A percentile compares a stretch with the other conserved stretches of the same genome.
phyloP scores from a whole-genome alignment of 805 yeast species.

The Saccharomycopsis olivae region DNA sequence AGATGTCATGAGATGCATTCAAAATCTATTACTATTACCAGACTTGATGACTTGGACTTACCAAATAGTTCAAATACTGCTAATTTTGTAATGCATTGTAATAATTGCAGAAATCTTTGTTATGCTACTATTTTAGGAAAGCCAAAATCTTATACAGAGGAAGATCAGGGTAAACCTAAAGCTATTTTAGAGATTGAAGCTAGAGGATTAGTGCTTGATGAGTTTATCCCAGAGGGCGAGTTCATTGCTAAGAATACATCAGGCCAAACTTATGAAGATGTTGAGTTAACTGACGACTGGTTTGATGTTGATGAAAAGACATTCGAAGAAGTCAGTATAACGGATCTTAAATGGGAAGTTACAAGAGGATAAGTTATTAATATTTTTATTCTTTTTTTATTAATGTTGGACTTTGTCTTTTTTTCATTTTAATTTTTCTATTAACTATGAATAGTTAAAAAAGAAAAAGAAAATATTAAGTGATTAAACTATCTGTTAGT shows the following conservation, averaged over 20 bases:
- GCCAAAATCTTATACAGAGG: slow-evolving; percentile 25
- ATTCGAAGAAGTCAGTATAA: slow-evolving; percentile 68
- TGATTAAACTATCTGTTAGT: too few relatives aligned
- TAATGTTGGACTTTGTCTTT: too few relatives aligned
- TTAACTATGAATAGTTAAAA: too few relatives aligned
- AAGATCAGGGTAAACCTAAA: slow-evolving; percentile 33
- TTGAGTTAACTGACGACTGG: slow-evolving; percentile 71
- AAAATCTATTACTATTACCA: slow-evolving; percentile 58
- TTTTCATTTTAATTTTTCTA: too few relatives aligned
- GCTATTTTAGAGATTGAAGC: slow-evolving; percentile 63
- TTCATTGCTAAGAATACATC: slow-evolving; percentile 46
- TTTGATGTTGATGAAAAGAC: slow-evolving; percentile 89
- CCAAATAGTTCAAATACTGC: slow-evolving; percentile 75
- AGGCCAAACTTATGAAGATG: slow-evolving; percentile 43
- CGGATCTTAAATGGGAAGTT: slow-evolving; percentile 62
- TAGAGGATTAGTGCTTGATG: slow-evolving; percentile 69
- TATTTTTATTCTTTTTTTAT: background rate
- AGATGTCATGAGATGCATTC: slow-evolving; percentile 70
- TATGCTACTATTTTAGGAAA: slow-evolving; percentile 21
- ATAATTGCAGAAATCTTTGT: slow-evolving; percentile 37
- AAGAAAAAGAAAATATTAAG: too few relatives aligned
- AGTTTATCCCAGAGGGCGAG: slow-evolving; percentile 57
- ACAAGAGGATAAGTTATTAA: slow-evolving; percentile 17
- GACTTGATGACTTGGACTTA: slow-evolving; percentile 40
- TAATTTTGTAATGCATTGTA: slow-evolving; percentile 69